Conservation (phyloP, 768 basidiomycete species). For the Boletellus emodensis region DNA sequence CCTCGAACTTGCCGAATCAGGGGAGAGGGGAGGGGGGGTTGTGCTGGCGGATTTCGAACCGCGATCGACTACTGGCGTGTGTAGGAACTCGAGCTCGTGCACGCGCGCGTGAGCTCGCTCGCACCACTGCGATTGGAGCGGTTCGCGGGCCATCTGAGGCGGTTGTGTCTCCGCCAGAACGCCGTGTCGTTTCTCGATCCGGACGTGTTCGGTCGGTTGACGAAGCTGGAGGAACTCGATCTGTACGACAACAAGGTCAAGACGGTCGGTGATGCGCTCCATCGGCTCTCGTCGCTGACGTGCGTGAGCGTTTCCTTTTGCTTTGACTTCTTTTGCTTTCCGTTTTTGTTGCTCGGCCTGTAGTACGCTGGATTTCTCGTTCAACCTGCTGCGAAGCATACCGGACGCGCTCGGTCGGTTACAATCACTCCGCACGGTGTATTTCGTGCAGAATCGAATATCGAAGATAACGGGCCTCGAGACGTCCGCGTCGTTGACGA, state of each 20-base stretch:
- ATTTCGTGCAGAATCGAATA: constrained; percentile 97
- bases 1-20: too few relatives aligned
- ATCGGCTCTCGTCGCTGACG: constrained; percentile 52
- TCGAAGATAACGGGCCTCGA: constrained; percentile 68
- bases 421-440: constrained; percentile 66
- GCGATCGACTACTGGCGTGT: background rate
- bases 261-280: constrained; percentile 60
- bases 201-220: constrained; percentile 61
- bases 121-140: constrained; percentile 64
- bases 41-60: background rate
- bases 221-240: constrained; percentile 82
- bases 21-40: too few relatives aligned
- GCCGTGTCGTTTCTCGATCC: constrained; percentile 69
- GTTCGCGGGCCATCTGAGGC: constrained; percentile 66
- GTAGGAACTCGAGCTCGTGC: constrained; percentile 85
- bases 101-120: constrained; percentile 70
- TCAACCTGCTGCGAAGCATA: constrained; percentile 78
- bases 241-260: constrained; percentile 95
- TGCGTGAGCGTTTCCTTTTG: constrained; percentile 30
- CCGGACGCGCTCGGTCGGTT: constrained; percentile 61
- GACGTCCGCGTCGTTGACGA: constrained; percentile 56
- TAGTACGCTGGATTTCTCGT: constrained; percentile 89
- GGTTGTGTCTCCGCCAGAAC: constrained; percentile 85
- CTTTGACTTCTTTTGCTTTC: background rate
- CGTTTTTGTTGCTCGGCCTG: background rate